Evolutionary conservation across 306 rosid species (phyloP).

Genomic region (Malus orientalis): DNA sequence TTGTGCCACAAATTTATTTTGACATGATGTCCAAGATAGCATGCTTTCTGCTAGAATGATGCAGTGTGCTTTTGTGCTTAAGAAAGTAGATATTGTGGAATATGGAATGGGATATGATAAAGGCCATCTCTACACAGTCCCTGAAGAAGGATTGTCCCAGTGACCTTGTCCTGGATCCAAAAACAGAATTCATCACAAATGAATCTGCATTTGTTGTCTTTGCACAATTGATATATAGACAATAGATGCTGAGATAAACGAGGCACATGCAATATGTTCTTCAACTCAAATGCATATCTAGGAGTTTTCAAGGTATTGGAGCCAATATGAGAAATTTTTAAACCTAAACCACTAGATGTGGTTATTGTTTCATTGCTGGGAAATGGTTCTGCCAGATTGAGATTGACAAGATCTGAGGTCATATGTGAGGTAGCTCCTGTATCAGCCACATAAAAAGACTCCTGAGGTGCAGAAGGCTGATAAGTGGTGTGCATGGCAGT

Average conservation of each 20-base stretch:
- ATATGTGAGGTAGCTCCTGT: not conserved
- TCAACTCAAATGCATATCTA: not conserved
- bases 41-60: too few relatives aligned
- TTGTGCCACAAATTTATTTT: not conserved
- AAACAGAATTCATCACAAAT: not conserved
- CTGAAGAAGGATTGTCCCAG: not conserved
- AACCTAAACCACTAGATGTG: not conserved
- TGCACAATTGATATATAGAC: too few relatives aligned
- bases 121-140: not conserved
- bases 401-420: not conserved
- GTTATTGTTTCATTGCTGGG: not conserved
- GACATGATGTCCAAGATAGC: too few relatives aligned
- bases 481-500: not conserved
- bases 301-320: not conserved
- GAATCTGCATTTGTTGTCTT: too few relatives aligned
- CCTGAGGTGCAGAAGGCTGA: not conserved
- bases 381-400: not conserved
- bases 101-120: not conserved
- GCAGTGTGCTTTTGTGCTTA: too few relatives aligned
- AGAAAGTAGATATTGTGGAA: not conserved
- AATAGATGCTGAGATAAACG: too few relatives aligned
- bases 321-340: not conserved
- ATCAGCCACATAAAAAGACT: not conserved
- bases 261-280: not conserved
- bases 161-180: not conserved